Evolutionary conservation across 805 yeast species (phyloP).

Genomic region (Torulaspora maleeae): DNA sequence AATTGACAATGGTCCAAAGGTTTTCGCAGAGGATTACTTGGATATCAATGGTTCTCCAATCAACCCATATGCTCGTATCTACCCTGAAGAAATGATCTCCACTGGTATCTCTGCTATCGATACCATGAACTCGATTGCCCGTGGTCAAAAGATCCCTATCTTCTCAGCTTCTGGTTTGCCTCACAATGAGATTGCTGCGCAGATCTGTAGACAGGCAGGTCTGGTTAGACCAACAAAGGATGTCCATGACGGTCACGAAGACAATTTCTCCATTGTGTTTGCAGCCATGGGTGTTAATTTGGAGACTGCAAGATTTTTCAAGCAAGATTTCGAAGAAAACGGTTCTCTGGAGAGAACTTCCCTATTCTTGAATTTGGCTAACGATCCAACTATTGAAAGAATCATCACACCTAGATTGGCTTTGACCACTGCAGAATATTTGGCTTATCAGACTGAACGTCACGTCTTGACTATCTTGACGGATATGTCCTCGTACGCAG

Average conservation of each 20-base stretch:
- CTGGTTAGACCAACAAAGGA: slow-evolving; percentile 98
- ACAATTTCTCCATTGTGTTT: slow-evolving; percentile 96
- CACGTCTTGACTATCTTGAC: slow-evolving; percentile 97
- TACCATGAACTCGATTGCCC: slow-evolving; percentile 98
- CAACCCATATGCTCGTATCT: slow-evolving; percentile 96
- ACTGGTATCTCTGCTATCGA: slow-evolving; percentile 99
- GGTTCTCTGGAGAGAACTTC: slow-evolving; percentile 98
- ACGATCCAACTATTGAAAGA: slow-evolving; percentile 99
- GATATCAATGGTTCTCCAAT: slow-evolving; percentile 99
- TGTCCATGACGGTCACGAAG: slow-evolving; percentile 99
- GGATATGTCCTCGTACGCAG: slow-evolving; percentile 99
- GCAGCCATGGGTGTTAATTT: slow-evolving; percentile 99
- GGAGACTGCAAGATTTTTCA: slow-evolving; percentile 97
- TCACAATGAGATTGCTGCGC: slow-evolving; percentile 99
- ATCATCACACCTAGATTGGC: slow-evolving; percentile 99
- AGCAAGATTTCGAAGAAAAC: slow-evolving; percentile 98
- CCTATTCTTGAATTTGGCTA: slow-evolving; percentile 93
- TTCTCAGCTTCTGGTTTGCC: slow-evolving; percentile 99
- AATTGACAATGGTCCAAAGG: slow-evolving; percentile 96
- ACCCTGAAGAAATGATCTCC: slow-evolving; percentile 99
- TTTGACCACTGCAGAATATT: slow-evolving; percentile 94
- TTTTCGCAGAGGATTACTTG: slow-evolving; percentile 95
- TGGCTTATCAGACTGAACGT: slow-evolving; percentile 98
- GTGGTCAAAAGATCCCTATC: slow-evolving; percentile 99
- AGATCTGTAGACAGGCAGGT: slow-evolving; percentile 99